Base-by-base conservation (phyloP, 1,284 basidiomycete genomes). In the Cryptococcus sp. region DNA sequence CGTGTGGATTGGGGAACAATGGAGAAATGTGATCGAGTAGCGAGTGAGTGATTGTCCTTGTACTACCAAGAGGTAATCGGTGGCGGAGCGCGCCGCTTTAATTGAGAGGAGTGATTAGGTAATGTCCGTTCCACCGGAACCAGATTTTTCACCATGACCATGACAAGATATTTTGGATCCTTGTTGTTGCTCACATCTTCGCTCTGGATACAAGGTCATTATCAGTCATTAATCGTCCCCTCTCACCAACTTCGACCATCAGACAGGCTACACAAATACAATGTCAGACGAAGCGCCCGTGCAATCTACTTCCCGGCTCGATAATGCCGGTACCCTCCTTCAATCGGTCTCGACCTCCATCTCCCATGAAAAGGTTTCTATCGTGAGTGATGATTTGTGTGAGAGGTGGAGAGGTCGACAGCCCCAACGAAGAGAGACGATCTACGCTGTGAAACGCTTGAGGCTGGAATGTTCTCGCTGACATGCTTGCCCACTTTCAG, bases 331-430 rank as follows among this genome's bases (percentile, higher is more conserved):
- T 10, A 67, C 67, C 4, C 68, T 76, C 6, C 65, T 68, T 25
- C 72, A 73, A 54, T 69, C 66, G 6, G 68, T 72, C 8, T 65
- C 63, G 13, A 66, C 64, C 19, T 58, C 54, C 5, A 43, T 63
- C 11, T 48, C 61, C 4, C 65, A 73, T 54, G 70, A 78, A 44
- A 79, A 79, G 64, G 64, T 79, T 51, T 70, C 72, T 26, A 78
- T 79, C 41, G 78, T 79, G 44, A 54, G 76, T 71, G 20, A 16
- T 13, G 20, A 19, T 13, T 3, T 20, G 7, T 39, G 13, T 22
- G 8, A 34, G 8, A 10, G 29, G 8, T 34, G 8, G 13, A 34
- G 3, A 29, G 26, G 26, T 29, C 26, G 10, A 5, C 10, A 29
- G 26, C 10, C 26, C 10, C 5, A 10, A 5, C 10, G 5, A 10